Evolutionary conservation across 768 basidiomycete species (phyloP).

Genomic region (Phlegmacium glaucopus): DNA sequence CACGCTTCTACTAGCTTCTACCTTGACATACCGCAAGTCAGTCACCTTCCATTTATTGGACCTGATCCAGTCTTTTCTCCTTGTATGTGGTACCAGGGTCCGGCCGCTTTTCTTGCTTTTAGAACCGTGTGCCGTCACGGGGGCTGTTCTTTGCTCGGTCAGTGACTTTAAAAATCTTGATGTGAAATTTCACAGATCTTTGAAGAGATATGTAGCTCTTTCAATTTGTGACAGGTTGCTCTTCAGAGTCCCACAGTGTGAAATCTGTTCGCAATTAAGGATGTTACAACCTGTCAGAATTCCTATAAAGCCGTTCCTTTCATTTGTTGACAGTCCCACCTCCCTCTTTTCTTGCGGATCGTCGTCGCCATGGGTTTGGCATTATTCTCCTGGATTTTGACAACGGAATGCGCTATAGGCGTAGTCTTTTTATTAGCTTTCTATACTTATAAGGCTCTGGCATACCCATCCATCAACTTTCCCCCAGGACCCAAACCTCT

Average conservation of each 20-base stretch:
- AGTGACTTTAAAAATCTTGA: too few relatives aligned
- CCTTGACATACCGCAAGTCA: slow-evolving; percentile 34
- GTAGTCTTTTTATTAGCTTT: slow-evolving; percentile 12
- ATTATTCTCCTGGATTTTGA: slow-evolving; percentile 12
- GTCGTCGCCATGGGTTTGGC: slow-evolving; percentile 15
- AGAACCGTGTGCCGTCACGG: too few relatives aligned
- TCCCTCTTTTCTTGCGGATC: slow-evolving; percentile 15
- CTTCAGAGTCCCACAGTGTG: slow-evolving; percentile 10
- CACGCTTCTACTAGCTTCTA: slow-evolving; percentile 22
- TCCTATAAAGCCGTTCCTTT: slow-evolving; percentile 15
- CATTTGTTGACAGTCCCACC: slow-evolving; percentile 8
- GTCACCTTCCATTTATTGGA: slow-evolving; percentile 18
- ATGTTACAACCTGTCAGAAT: slow-evolving; percentile 28
- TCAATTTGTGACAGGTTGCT: slow-evolving; percentile 14
- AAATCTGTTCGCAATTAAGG: slow-evolving; percentile 19
- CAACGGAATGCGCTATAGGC: slow-evolving; percentile 11
- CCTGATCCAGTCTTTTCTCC: slow-evolving; percentile 15
- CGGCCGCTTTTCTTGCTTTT: slow-evolving; percentile 6
- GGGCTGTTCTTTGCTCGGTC: too few relatives aligned
- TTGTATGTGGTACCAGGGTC: too few relatives aligned
- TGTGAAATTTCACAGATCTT: slow-evolving; percentile 15
- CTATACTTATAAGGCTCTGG: slow-evolving; percentile 21
- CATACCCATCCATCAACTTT: slow-evolving; percentile 22
- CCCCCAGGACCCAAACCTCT: slow-evolving; percentile 47
- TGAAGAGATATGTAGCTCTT: slow-evolving; percentile 11